phyloP scores from a whole-genome alignment of 179 eudicot species.

The Silene noctiflora region DNA sequence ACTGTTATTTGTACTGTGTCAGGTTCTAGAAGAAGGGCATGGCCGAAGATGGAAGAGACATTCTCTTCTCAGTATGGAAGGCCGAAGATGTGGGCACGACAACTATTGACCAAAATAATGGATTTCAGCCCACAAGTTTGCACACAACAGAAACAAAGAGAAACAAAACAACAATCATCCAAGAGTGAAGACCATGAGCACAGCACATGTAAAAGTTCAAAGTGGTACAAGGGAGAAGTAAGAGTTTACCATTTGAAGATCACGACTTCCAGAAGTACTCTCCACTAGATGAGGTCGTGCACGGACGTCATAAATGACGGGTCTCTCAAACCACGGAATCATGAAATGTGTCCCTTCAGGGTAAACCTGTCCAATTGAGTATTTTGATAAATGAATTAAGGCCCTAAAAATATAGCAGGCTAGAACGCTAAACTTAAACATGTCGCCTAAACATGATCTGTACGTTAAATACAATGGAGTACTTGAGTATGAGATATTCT shows the following conservation, averaged over 20 bases:
- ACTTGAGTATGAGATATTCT: not conserved
- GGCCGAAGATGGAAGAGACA: not conserved
- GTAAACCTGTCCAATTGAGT: conserved; percentile 40
- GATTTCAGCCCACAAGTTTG: not conserved
- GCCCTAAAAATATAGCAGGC: not conserved
- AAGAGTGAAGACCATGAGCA: not conserved
- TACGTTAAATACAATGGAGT: too few relatives aligned
- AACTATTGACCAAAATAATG: not conserved
- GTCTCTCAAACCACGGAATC: conserved; percentile 74
- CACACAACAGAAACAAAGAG: not conserved
- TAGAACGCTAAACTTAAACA: not conserved
- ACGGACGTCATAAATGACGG: conserved; percentile 64
- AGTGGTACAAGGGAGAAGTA: conserved; percentile 4
- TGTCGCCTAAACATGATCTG: not conserved
- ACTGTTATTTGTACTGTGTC: not conserved
- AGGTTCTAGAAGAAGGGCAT: not conserved
- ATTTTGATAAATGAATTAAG: not conserved
- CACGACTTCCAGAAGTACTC: conserved; percentile 72
- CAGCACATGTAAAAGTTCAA: not conserved
- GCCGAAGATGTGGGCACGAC: not conserved
- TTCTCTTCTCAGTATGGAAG: not conserved
- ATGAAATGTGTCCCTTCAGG: conserved; percentile 87
- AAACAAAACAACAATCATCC: not conserved
- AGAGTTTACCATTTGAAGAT: conserved; percentile 68
- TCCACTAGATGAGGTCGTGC: conserved; percentile 62